These are phyloP conservation scores for Rhizopogon rudus DNA, from an alignment of 768 basidiomycete genomes.

Conservation along the genomic window DNA sequence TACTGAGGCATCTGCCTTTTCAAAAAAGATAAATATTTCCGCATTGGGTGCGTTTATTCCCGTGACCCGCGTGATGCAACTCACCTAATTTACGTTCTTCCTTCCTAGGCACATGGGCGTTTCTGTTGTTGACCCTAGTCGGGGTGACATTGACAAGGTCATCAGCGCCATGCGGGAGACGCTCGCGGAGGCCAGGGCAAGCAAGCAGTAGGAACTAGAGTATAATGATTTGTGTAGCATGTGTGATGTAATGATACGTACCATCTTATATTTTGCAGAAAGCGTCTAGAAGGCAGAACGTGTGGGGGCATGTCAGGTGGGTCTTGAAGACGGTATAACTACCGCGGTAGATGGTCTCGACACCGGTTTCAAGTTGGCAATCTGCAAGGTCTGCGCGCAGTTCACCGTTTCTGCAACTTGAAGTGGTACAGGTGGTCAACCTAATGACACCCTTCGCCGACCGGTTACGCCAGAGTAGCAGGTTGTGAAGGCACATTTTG, in stretches of 20 bases:
- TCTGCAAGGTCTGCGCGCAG: too few relatives aligned
- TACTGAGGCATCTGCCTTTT: slow-evolving; percentile 1
- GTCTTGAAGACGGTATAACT: too few relatives aligned
- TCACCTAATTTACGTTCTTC: slow-evolving; percentile 7
- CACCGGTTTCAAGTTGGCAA: too few relatives aligned
- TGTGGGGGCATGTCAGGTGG: too few relatives aligned
- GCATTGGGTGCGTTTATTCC: slow-evolving; percentile 60
- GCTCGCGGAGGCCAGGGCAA: slow-evolving; percentile 32
- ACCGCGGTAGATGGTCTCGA: too few relatives aligned
- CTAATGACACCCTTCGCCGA: too few relatives aligned
- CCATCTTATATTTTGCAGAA: not conserved
- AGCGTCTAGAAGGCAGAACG: too few relatives aligned
- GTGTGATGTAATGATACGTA: not conserved
- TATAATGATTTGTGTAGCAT: not conserved
- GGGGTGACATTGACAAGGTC: slow-evolving; percentile 76
- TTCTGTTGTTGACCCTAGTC: slow-evolving; percentile 62
- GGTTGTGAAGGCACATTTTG: too few relatives aligned
- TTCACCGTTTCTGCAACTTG: too few relatives aligned
- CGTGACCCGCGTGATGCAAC: not conserved
- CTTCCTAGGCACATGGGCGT: slow-evolving; percentile 79
- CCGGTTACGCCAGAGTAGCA: too few relatives aligned
- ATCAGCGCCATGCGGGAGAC: slow-evolving; percentile 59
- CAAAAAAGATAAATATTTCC: slow-evolving; percentile 77
- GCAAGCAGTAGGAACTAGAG: slow-evolving; percentile 7
- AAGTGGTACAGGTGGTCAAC: too few relatives aligned